These are phyloP conservation scores for Xerophyta viscosa DNA, from an alignment of 106 monocot species.

Conservation along the genomic window DNA sequence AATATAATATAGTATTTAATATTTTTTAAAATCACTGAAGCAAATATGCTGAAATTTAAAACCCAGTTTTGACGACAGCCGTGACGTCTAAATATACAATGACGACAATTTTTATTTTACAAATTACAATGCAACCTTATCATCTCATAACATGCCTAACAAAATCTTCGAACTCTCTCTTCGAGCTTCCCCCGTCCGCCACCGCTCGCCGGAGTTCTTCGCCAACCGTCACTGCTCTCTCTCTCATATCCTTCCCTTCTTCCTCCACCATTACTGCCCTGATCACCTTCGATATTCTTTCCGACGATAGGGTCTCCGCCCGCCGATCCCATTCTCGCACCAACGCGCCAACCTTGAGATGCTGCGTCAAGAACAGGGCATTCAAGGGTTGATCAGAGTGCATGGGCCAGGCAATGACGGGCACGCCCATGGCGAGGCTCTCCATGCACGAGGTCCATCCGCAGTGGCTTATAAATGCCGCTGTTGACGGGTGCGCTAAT, in stretches of 20 bases:
- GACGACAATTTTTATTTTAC: too few relatives aligned
- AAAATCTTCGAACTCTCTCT: conserved; percentile 15
- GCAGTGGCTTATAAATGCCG: conserved; percentile 32
- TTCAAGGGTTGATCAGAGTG: conserved; percentile 42
- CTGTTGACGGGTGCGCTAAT: conserved; percentile 16
- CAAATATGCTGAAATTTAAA: too few relatives aligned
- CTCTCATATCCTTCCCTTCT: conserved; percentile 22
- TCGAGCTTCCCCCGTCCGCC: conserved; percentile 18
- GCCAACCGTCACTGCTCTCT: conserved; percentile 16
- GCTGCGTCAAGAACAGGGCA: conserved; percentile 18
- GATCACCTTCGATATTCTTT: conserved; percentile 12
- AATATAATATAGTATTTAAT: too few relatives aligned
- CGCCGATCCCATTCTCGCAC: conserved; percentile 21
- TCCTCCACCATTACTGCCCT: conserved; percentile 20
- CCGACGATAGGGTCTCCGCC: conserved; percentile 15
- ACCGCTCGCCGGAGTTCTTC: neutral
- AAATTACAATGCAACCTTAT: too few relatives aligned
- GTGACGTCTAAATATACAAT: too few relatives aligned
- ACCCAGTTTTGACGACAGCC: too few relatives aligned
- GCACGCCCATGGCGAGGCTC: conserved; percentile 19
- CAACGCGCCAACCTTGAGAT: conserved; percentile 17
- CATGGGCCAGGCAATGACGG: conserved; percentile 42
- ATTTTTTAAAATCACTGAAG: too few relatives aligned
- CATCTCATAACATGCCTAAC: conserved; percentile 19
- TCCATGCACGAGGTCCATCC: conserved; percentile 47